These are phyloP conservation scores for Purshia tridentata DNA, from an alignment of 306 rosid genomes.

Conservation along the genomic window DNA sequence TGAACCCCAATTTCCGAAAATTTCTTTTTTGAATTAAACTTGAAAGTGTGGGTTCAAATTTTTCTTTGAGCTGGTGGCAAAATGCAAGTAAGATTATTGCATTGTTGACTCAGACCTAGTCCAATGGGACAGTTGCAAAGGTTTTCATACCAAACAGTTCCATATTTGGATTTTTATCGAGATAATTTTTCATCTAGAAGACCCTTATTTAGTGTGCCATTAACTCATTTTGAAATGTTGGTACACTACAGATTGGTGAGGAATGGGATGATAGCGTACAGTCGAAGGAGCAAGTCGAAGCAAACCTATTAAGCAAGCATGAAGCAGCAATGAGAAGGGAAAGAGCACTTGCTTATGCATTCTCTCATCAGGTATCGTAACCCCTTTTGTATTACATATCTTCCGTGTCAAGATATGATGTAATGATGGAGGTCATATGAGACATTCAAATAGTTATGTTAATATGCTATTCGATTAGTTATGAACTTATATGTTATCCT, in stretches of 20 bases:
- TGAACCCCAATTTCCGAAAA: not conserved
- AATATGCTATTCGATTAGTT: not conserved
- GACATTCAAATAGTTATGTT: not conserved
- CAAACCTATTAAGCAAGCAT: slow-evolving; percentile 72
- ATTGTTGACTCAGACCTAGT: not conserved
- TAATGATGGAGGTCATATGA: not conserved
- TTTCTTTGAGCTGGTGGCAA: not conserved
- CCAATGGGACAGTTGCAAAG: not conserved
- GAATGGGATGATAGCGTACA: slow-evolving; percentile 98
- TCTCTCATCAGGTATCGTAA: slow-evolving; percentile 85
- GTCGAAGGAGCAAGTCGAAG: slow-evolving; percentile 95
- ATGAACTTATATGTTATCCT: not conserved
- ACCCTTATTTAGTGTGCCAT: slow-evolving; percentile 16
- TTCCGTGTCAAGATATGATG: not conserved
- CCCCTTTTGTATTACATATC: slow-evolving; percentile 17
- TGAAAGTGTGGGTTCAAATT: not conserved
- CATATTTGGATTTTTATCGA: not conserved
- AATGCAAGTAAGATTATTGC: slow-evolving; percentile 7
- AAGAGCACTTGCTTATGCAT: slow-evolving; percentile 94
- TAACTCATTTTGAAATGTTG: slow-evolving; percentile 27
- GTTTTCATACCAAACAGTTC: not conserved
- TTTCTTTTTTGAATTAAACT: not conserved
- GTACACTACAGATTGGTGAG: slow-evolving; percentile 86
- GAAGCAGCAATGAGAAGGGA: slow-evolving; percentile 95
- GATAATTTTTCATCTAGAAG: not conserved